phyloP scores from a whole-genome alignment of 2,329 filamentous ascomycete species.

The Trichothecium sympodiale region DNA sequence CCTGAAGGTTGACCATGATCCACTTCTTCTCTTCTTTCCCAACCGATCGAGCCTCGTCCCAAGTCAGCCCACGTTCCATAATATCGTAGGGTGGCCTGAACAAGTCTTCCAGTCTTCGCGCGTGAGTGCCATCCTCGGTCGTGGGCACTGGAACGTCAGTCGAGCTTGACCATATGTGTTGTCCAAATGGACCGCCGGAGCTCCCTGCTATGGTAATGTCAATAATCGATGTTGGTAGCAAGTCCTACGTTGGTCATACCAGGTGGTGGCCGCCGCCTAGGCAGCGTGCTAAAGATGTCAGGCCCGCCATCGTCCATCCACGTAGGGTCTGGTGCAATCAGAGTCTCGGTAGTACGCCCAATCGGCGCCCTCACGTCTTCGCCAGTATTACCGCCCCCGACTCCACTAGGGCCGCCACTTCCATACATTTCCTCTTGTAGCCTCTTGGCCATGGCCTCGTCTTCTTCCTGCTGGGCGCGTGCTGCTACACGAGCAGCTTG shows the following conservation, averaged over 20 bases:
- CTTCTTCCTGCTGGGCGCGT: slow-evolving; percentile 63
- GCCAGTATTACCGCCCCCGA: slow-evolving; percentile 12
- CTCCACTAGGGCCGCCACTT: slow-evolving; percentile 27
- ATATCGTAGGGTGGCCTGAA: slow-evolving; percentile 89
- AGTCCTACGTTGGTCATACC: slow-evolving; percentile 13
- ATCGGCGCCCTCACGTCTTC: slow-evolving; percentile 81
- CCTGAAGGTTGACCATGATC: slow-evolving; percentile 92
- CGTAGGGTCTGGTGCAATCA: slow-evolving; percentile 56
- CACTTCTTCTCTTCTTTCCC: slow-evolving; percentile 87
- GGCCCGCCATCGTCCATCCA: slow-evolving; percentile 41
- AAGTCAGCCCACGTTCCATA: slow-evolving; percentile 61
- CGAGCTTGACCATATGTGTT: slow-evolving; percentile 25
- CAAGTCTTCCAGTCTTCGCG: slow-evolving; percentile 74
- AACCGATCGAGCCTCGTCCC: slow-evolving; percentile 73
- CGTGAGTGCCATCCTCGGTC: slow-evolving; percentile 49
- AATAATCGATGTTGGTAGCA: background rate
- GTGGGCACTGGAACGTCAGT: slow-evolving; percentile 10
- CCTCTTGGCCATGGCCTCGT: slow-evolving; percentile 83
- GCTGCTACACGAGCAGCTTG: slow-evolving; percentile 27
- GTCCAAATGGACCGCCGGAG: slow-evolving; percentile 19
- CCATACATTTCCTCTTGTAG: slow-evolving; percentile 86
- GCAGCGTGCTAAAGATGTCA: slow-evolving; percentile 52
- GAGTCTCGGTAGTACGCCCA: slow-evolving; percentile 79
- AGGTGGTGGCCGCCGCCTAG: slow-evolving; percentile 26
- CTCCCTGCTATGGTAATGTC: slow-evolving; percentile 2